Percentiles rank a stretch among this genome's conserved stretches.
phyloP scores from a whole-genome alignment of 176 grass and related monocot species.

The Elymus sibiricus region DNA sequence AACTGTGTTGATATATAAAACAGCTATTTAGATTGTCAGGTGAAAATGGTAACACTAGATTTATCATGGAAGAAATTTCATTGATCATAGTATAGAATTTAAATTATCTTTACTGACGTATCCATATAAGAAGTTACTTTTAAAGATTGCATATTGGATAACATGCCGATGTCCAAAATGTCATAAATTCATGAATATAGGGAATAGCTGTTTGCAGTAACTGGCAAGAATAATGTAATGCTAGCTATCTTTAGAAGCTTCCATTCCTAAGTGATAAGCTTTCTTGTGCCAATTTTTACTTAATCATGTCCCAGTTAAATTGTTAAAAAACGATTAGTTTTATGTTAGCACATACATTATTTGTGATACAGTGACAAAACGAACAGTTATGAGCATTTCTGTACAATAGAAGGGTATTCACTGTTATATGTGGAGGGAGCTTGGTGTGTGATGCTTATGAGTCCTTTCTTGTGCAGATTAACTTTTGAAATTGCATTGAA shows the following conservation, averaged over 20 bases:
- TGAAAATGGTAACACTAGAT: conserved; percentile 1
- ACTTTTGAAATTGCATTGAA: conserved; percentile 92
- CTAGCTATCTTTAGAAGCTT: neutral
- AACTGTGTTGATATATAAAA: neutral
- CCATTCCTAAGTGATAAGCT: conserved; percentile 5
- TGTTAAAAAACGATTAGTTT: neutral
- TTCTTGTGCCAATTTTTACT: neutral
- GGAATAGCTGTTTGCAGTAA: neutral
- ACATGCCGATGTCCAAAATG: neutral
- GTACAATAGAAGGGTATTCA: neutral
- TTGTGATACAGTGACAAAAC: neutral
- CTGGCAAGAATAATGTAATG: neutral
- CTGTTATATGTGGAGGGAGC: conserved; percentile 7
- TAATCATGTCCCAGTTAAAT: neutral
- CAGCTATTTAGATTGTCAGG: neutral
- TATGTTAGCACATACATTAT: neutral
- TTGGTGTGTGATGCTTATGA: conserved; percentile 22
- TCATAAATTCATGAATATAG: conserved; percentile 4
- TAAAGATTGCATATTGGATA: neutral
- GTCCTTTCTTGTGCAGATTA: conserved; percentile 53
- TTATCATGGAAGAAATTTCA: neutral
- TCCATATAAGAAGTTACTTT: neutral
- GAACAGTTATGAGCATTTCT: neutral
- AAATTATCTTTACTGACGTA: neutral
- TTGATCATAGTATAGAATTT: neutral